Evolutionary conservation across 257 asterid species (phyloP).

Genomic region (Solanum lignicaule): DNA sequence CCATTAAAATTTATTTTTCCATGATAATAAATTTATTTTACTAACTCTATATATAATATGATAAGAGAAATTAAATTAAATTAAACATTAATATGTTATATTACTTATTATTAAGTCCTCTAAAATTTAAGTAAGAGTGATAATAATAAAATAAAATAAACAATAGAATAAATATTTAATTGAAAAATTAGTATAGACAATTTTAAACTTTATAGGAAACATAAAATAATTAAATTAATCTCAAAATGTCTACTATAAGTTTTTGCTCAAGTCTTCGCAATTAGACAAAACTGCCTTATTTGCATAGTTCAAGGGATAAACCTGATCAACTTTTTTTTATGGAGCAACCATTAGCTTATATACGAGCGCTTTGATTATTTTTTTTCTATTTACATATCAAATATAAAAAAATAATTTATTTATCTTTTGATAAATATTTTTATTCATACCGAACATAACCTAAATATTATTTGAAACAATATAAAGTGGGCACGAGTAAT

Average conservation of each 20-base stretch:
- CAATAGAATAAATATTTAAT: no score
- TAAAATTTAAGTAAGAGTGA: no score
- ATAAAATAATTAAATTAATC: no score
- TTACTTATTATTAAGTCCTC: no score
- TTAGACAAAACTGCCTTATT: not conserved
- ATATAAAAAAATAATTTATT: not conserved
- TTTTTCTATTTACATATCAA: not conserved
- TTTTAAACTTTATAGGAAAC: not conserved
- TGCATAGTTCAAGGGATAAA: not conserved
- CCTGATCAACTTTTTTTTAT: not conserved
- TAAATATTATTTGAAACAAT: not conserved
- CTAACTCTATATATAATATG: no score
- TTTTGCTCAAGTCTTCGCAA: not conserved
- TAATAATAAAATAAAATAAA: no score
- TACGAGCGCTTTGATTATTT: not conserved
- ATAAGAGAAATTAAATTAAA: no score
- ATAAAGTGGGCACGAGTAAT: not conserved
- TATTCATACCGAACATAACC: not conserved
- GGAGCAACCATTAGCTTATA: not conserved
- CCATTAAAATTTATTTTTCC: no score
- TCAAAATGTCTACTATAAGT: not conserved
- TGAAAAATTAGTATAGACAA: not conserved
- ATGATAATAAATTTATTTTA: no score
- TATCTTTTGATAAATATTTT: not conserved
- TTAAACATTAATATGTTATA: no score